Percentiles rank a stretch among this genome's conserved stretches.
These are phyloP conservation scores for Aspergillus baeticus DNA, from an alignment of 495 filamentous ascomycete species.

Conservation along the genomic window DNA sequence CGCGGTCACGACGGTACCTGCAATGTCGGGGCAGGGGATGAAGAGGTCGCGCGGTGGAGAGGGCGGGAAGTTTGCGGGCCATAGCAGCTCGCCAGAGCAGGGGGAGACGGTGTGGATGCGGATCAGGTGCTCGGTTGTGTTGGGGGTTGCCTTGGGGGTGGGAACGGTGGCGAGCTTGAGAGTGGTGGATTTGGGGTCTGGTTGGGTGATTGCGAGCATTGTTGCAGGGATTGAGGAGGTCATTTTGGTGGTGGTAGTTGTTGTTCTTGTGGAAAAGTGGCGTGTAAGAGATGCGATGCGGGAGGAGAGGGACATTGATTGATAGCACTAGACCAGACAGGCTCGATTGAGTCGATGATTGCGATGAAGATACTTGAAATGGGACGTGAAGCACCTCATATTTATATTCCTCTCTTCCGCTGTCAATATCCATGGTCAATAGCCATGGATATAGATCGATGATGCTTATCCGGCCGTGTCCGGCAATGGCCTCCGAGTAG, in stretches of 20 bases:
- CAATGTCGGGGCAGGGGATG: conserved; percentile 53
- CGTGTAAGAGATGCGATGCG: background rate
- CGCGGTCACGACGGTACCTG: conserved; percentile 43
- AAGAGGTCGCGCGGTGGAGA: conserved; percentile 24
- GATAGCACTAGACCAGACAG: too few relatives aligned
- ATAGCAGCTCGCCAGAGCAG: conserved; percentile 54
- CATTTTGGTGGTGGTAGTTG: background rate
- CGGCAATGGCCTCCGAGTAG: too few relatives aligned
- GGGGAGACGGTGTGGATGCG: conserved; percentile 48
- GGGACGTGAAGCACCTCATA: too few relatives aligned
- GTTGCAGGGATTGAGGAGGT: background rate
- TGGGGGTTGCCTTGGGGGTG: conserved; percentile 20
- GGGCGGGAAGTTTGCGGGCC: conserved; percentile 39
- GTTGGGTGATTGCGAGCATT: conserved; percentile 13
- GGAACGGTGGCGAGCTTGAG: conserved; percentile 15
- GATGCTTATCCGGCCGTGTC: too few relatives aligned
- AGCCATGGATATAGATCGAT: too few relatives aligned
- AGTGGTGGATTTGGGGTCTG: background rate
- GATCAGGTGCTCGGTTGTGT: conserved; percentile 48
- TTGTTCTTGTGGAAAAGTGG: background rate
- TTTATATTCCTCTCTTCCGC: too few relatives aligned
- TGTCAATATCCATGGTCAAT: too few relatives aligned
- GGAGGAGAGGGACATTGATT: background rate
- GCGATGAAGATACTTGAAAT: too few relatives aligned
- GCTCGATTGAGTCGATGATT: too few relatives aligned